phyloP scores from a whole-genome alignment of 2,329 filamentous ascomycete species.

The Ramichloridium luteum region DNA sequence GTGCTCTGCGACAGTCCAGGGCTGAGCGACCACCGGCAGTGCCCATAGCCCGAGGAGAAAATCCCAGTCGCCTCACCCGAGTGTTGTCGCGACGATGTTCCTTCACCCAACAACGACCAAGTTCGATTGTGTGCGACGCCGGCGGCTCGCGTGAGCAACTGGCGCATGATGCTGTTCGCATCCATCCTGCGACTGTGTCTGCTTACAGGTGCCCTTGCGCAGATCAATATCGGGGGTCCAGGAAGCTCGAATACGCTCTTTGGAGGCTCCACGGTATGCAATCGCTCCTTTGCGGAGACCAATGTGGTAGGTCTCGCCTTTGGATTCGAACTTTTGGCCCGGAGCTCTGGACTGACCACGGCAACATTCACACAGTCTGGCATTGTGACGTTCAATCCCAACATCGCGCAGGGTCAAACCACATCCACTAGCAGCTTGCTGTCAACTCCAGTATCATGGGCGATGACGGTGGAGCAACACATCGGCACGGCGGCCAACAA shows the following conservation, averaged over 20 bases:
- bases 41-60: too few species aligned
- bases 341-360: too few species aligned
- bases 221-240: constrained; percentile 5
- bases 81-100: too few species aligned
- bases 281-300: constrained; percentile 6
- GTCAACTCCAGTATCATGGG: constrained; percentile 4
- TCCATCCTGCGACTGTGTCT: too few species aligned
- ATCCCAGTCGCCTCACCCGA: too few species aligned
- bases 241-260: constrained; percentile 2
- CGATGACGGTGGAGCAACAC: constrained; percentile 6
- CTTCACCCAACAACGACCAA: too few species aligned
- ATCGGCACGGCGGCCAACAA: constrained; percentile 1
- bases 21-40: too few species aligned
- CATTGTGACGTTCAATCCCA: constrained; percentile 5
- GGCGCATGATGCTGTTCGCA: too few species aligned
- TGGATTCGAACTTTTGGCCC: too few species aligned
- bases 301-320: constrained; percentile 6
- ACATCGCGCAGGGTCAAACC: constrained; percentile 1
- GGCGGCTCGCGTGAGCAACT: too few species aligned
- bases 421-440: constrained; percentile 1
- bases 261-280: constrained; percentile 6
- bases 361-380: constrained; percentile 5
- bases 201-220: constrained; percentile 1
- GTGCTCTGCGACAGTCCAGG: too few species aligned
- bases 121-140: too few species aligned